These are phyloP conservation scores for Actinidia polygama DNA, from an alignment of 179 eudicot genomes.

Conservation along the genomic window DNA sequence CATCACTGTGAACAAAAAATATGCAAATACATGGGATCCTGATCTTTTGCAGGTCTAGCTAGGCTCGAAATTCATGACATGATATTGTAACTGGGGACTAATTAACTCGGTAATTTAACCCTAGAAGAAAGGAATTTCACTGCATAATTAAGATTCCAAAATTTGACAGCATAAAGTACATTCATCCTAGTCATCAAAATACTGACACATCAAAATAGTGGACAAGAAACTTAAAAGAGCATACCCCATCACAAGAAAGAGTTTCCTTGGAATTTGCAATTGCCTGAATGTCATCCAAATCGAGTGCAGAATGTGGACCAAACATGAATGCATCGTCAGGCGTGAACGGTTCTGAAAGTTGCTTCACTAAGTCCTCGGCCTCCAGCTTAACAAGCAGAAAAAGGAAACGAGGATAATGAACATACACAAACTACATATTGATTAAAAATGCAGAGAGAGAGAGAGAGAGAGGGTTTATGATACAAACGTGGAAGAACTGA, in stretches of 20 bases:
- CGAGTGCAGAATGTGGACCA: constrained; percentile 61
- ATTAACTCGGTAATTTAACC: not conserved
- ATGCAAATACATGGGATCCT: not conserved
- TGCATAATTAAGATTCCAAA: not conserved
- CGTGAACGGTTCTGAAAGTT: constrained; percentile 64
- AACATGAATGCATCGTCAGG: constrained; percentile 91
- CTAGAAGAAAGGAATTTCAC: not conserved
- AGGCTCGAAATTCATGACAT: not conserved
- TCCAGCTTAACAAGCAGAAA: constrained; percentile 49
- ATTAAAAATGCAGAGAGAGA: not conserved
- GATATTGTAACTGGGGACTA: not conserved
- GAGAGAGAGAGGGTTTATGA: not conserved
- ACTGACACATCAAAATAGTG: not conserved
- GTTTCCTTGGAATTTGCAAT: constrained; percentile 53
- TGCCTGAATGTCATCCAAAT: constrained; percentile 56
- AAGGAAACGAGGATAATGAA: not conserved
- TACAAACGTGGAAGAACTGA: not conserved
- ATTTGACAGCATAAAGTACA: not conserved
- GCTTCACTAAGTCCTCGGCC: constrained; percentile 58
- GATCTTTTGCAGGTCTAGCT: too few species aligned
- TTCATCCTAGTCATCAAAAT: constrained; percentile 12
- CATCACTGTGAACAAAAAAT: not conserved
- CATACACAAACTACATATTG: not conserved
- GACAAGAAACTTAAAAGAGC: constrained; percentile 11
- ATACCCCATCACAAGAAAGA: constrained; percentile 70